A percentile compares a stretch with the other conserved stretches of the same genome.
phyloP scores from a whole-genome alignment of 805 yeast species.

The Candida railenensis region DNA sequence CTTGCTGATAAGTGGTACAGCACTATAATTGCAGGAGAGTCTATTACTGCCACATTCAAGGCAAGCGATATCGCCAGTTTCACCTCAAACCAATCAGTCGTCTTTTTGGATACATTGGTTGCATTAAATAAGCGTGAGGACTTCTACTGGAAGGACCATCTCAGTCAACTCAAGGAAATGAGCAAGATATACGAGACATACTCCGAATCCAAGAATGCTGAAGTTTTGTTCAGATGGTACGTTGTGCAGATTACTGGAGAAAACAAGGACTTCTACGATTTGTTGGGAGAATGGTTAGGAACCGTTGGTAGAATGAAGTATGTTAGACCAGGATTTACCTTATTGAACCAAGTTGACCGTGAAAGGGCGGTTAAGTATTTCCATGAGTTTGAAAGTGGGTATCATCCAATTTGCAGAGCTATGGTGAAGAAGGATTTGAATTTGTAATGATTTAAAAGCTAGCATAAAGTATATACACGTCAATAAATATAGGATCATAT shows the following conservation, averaged over 20 bases:
- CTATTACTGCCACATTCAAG: constrained; percentile 34
- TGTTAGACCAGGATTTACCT: constrained; percentile 80
- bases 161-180: constrained; percentile 28
- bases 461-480: not conserved
- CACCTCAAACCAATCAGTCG: constrained; percentile 74
- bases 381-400: constrained; percentile 52
- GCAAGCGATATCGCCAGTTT: constrained; percentile 53
- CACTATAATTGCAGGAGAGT: constrained; percentile 23
- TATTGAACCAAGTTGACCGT: constrained; percentile 63
- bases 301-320: constrained; percentile 94
- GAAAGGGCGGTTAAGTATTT: constrained; percentile 67
- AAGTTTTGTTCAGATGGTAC: constrained; percentile 77
- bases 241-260: constrained; percentile 60
- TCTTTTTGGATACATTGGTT: constrained; percentile 70
- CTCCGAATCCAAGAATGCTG: constrained; percentile 66
- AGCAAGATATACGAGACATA: constrained; percentile 39
- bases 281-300: constrained; percentile 80
- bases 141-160: constrained; percentile 38
- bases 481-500: not conserved
- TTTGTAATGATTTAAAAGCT: constrained; percentile 11
- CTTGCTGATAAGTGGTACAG: constrained; percentile 67
- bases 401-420: constrained; percentile 83
- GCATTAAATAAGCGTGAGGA: constrained; percentile 43
- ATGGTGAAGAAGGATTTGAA: constrained; percentile 84
- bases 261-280: constrained; percentile 43